phyloP scores from a whole-genome alignment of 371 early-diverging fungal genomes.

The Chytridiales sp. region DNA sequence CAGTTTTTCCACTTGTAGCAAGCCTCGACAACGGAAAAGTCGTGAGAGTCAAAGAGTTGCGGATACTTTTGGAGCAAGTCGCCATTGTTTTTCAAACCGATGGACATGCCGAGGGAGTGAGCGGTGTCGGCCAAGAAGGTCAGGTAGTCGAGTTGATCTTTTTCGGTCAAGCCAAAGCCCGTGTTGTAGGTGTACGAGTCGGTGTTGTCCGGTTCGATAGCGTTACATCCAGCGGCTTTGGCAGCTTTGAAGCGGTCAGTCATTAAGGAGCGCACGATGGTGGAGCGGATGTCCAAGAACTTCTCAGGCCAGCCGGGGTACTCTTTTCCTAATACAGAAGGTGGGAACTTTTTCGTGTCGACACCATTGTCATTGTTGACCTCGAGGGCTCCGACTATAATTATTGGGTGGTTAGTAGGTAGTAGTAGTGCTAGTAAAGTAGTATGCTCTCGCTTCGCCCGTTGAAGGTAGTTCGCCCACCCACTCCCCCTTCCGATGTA shows the following conservation, averaged over 20 bases:
- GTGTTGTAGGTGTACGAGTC: not conserved
- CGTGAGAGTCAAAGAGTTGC: not conserved
- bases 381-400: too few relatives aligned
- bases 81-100: conserved; percentile 4
- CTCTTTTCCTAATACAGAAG: too few relatives aligned
- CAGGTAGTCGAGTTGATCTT: conserved; percentile 6
- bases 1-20: not conserved
- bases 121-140: not conserved
- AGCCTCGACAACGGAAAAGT: conserved; percentile 1
- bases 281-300: too few relatives aligned
- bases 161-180: too few relatives aligned
- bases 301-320: too few relatives aligned
- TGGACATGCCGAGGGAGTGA: conserved; percentile 4
- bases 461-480: too few relatives aligned
- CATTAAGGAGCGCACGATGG: not conserved
- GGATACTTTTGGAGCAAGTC: not conserved
- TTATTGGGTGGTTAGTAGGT: not conserved
- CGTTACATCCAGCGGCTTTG: not conserved
- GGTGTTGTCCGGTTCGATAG: conserved; percentile 2
- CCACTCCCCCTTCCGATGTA: too few relatives aligned
- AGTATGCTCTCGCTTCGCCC: too few relatives aligned
- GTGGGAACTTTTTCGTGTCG: too few relatives aligned
- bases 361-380: too few relatives aligned
- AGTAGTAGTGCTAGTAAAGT: too few relatives aligned
- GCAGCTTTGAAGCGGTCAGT: not conserved